phyloP scores from a whole-genome alignment of 345 rosid species.

The Ceriops tagal region DNA sequence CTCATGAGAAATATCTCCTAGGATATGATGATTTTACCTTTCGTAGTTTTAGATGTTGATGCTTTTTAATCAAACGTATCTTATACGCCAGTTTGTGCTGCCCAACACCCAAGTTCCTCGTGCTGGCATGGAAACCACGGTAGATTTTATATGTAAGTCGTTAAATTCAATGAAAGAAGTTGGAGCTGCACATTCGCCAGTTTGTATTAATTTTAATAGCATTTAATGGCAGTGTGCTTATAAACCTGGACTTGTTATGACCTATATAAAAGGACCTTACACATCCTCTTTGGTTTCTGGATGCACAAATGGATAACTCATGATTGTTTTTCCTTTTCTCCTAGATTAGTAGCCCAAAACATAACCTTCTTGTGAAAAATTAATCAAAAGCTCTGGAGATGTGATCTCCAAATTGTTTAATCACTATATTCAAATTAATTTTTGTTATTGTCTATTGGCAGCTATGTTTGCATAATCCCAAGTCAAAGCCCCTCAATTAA shows the following conservation, averaged over 20 bases:
- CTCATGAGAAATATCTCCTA: neutral
- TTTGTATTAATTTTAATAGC: neutral
- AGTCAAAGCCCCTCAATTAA: too few species aligned
- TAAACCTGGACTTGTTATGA: neutral
- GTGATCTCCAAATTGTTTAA: too few species aligned
- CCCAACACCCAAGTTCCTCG: neutral
- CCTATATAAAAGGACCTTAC: too few species aligned
- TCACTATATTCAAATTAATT: too few species aligned
- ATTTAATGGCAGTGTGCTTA: neutral
- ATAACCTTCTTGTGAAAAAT: too few species aligned
- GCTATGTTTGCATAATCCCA: too few species aligned
- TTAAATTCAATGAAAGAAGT: neutral
- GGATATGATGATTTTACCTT: neutral
- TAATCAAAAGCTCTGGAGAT: too few species aligned
- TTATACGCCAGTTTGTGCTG: neutral
- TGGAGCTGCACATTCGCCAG: neutral
- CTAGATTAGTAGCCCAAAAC: neutral
- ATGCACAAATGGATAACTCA: too few species aligned
- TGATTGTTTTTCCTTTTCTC: neutral
- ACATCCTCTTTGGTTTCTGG: neutral
- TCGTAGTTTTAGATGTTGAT: neutral
- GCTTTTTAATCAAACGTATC: too few species aligned
- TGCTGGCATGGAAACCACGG: neutral
- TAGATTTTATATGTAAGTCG: neutral
- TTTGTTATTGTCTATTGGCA: too few species aligned